Conservation (phyloP, 1,139 yeast species). For the Groenewaldozyma auringiensis region DNA sequence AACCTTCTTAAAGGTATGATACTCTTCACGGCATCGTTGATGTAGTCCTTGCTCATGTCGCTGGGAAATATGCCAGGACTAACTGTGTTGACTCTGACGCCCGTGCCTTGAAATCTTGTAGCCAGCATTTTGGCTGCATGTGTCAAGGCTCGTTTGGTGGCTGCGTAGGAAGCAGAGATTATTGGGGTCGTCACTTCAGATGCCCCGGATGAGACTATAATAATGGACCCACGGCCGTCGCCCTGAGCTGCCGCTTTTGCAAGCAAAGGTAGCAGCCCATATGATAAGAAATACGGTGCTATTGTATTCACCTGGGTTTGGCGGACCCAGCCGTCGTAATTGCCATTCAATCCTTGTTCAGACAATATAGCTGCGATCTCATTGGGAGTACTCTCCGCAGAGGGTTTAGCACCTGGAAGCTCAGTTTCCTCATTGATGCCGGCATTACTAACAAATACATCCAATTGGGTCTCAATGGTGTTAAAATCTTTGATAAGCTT, state of each 20-base stretch:
- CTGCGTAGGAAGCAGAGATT: constrained; percentile 72
- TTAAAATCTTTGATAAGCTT: constrained; percentile 10
- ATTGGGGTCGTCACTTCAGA: constrained; percentile 73
- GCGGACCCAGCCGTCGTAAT: constrained; percentile 11
- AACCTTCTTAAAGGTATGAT: constrained; percentile 1
- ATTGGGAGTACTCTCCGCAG: neutral
- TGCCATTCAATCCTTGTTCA: constrained; percentile 7
- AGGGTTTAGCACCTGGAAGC: no score
- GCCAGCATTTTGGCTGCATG: constrained; percentile 60
- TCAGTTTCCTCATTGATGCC: constrained; percentile 8
- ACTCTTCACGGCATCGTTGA: constrained; percentile 1
- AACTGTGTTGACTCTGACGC: constrained; percentile 11
- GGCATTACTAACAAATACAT: constrained; percentile 16
- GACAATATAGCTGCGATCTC: constrained; percentile 4
- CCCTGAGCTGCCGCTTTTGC: constrained; percentile 11
- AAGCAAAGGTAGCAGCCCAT: constrained; percentile 10
- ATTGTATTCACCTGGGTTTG: constrained; percentile 6
- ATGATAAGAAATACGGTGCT: constrained; percentile 10
- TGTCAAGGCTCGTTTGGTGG: constrained; percentile 74
- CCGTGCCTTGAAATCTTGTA: constrained; percentile 6
- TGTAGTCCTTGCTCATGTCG: constrained; percentile 7
- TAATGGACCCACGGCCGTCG: constrained; percentile 34
- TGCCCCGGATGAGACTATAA: constrained; percentile 83
- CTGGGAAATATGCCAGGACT: constrained; percentile 11
- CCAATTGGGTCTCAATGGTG: constrained; percentile 9